Percentiles rank a stretch among this genome's conserved stretches.
phyloP scores from a whole-genome alignment of 2,329 filamentous ascomycete genomes.

The Cytospora chrysosperma region DNA sequence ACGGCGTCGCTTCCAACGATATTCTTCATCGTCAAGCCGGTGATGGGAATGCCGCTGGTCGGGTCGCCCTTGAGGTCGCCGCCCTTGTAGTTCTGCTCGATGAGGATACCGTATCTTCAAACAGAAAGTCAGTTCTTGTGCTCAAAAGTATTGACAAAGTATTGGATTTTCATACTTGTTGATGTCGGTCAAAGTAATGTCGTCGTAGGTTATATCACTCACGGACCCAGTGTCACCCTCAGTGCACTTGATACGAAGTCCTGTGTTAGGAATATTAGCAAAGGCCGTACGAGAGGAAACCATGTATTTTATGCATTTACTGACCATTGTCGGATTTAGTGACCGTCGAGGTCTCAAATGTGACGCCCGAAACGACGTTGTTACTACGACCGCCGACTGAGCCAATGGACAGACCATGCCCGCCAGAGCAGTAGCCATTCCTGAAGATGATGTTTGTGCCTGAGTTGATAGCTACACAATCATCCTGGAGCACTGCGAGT shows the following conservation, averaged over 20 bases:
- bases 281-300: background rate
- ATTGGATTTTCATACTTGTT: conserved; percentile 11
- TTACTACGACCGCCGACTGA: conserved; percentile 47
- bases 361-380: conserved; percentile 52
- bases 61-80: conserved; percentile 41
- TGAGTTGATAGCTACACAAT: conserved; percentile 59
- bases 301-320: background rate
- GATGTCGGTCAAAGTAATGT: conserved; percentile 21
- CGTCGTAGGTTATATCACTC: conserved; percentile 34
- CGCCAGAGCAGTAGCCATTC: conserved; percentile 44
- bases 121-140: background rate
- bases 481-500: conserved; percentile 38
- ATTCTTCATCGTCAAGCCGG: conserved; percentile 43
- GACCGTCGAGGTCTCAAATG: conserved; percentile 48
- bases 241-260: conserved; percentile 49
- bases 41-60: conserved; percentile 52
- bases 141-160: too few relatives aligned
- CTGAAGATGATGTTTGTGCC: conserved; percentile 49
- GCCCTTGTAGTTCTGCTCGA: conserved; percentile 42
- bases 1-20: conserved; percentile 43
- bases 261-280: background rate
- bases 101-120: conserved; percentile 37
- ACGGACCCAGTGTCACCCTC: conserved; percentile 46
- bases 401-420: conserved; percentile 44
- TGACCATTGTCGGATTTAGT: conserved; percentile 51